Percentiles rank a stretch among this genome's conserved stretches.
These are phyloP conservation scores for Xylariaceae sp. DNA, from an alignment of 2,329 filamentous ascomycete genomes.

Conservation along the genomic window DNA sequence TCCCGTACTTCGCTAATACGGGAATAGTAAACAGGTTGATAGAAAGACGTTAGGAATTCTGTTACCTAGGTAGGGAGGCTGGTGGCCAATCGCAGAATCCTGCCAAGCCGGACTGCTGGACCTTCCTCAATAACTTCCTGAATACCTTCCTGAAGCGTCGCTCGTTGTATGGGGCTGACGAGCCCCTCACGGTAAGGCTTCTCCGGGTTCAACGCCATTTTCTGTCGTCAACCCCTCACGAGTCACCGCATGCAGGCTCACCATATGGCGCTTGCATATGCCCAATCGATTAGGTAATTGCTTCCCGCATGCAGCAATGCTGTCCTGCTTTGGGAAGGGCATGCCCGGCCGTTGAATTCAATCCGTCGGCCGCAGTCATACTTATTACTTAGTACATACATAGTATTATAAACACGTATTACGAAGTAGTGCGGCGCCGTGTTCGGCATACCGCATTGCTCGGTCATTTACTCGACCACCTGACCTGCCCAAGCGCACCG, in stretches of 20 bases:
- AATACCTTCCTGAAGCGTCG: slow-evolving; percentile 15
- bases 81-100: slow-evolving; percentile 13
- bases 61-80: background rate
- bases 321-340: slow-evolving; percentile 2
- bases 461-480: no score
- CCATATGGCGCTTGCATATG: slow-evolving; percentile 22
- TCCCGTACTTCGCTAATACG: background rate
- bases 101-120: slow-evolving; percentile 16
- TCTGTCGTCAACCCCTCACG: slow-evolving; percentile 15
- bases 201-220: slow-evolving; percentile 12
- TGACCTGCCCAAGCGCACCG: no score
- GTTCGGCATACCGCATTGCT: no score
- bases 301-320: slow-evolving; percentile 17
- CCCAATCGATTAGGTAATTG: background rate
- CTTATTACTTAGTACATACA: no score
- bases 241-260: slow-evolving; percentile 13
- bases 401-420: no score
- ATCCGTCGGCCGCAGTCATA: slow-evolving; percentile 7
- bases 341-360: slow-evolving; percentile 10
- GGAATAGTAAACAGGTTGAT: slow-evolving; percentile 1
- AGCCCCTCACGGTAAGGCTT: slow-evolving; percentile 22
- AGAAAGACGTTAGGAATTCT: background rate
- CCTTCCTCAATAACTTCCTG: background rate
- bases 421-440: no score
- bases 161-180: slow-evolving; percentile 3